phyloP scores from a whole-genome alignment of 345 rosid species.

The Aquilaria yunnanensis region DNA sequence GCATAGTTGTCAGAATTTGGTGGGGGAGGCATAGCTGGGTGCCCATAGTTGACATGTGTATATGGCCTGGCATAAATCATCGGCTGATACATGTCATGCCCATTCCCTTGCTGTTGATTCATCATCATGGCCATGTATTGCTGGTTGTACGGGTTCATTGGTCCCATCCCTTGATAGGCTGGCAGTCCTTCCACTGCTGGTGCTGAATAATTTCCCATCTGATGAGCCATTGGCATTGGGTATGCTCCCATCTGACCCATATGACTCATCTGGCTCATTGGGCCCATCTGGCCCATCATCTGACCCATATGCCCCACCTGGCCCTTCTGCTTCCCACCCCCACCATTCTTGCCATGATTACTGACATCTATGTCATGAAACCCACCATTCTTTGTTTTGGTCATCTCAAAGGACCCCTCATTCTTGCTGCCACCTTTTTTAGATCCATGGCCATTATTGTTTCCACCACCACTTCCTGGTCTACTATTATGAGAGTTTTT shows the following conservation, averaged over 20 bases:
- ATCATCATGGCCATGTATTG: slow-evolving; percentile 65
- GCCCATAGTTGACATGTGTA: slow-evolving; percentile 51
- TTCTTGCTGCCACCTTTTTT: slow-evolving; percentile 50
- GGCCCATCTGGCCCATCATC: slow-evolving; percentile 22
- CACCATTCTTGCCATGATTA: slow-evolving; percentile 27
- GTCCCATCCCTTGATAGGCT: slow-evolving; percentile 41
- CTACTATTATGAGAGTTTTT: slow-evolving; percentile 28
- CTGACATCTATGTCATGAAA: slow-evolving; percentile 40
- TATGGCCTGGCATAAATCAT: slow-evolving; percentile 75
- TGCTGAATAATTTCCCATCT: slow-evolving; percentile 42
- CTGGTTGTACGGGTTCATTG: slow-evolving; percentile 42
- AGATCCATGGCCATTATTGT: slow-evolving; percentile 38
- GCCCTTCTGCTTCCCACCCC: slow-evolving; percentile 26
- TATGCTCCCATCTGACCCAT: slow-evolving; percentile 26
- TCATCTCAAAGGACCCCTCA: slow-evolving; percentile 32
- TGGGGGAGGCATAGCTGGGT: slow-evolving; percentile 46
- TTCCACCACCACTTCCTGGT: slow-evolving; percentile 29
- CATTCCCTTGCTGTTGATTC: slow-evolving; percentile 50
- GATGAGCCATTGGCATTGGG: slow-evolving; percentile 28
- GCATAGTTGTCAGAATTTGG: slow-evolving; percentile 48
- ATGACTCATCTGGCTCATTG: slow-evolving; percentile 27
- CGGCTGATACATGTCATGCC: slow-evolving; percentile 70
- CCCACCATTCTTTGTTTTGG: slow-evolving; percentile 33
- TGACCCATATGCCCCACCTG: slow-evolving; percentile 20
- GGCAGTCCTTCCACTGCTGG: slow-evolving; percentile 72